phyloP scores from a whole-genome alignment of 208 protist genomes.

The Acanthamoeba royreba region DNA sequence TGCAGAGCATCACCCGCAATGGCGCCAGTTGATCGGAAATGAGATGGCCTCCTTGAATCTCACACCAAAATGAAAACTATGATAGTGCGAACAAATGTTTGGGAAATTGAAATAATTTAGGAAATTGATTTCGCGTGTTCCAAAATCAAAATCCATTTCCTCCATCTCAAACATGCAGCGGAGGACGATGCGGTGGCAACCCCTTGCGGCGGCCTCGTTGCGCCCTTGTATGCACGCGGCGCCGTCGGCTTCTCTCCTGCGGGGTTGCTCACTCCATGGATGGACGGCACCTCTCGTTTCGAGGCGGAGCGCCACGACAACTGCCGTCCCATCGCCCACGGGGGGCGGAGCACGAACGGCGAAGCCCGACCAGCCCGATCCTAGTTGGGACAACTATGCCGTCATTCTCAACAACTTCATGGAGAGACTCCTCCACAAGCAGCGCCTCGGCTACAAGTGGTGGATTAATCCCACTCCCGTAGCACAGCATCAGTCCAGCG shows the following conservation, averaged over 20 bases:
- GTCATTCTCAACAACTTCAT: background rate
- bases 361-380: conserved; percentile 4
- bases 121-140: background rate
- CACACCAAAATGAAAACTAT: background rate
- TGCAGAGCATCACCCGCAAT: too few species aligned
- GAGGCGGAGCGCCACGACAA: background rate
- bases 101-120: background rate
- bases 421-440: background rate
- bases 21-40: too few species aligned
- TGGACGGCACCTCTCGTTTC: background rate
- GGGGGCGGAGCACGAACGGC: too few species aligned
- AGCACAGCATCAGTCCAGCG: background rate
- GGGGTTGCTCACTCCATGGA: too few species aligned
- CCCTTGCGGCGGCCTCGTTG: too few species aligned
- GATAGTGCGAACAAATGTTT: background rate
- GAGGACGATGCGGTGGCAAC: too few species aligned
- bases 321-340: background rate
- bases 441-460: conserved; percentile 1
- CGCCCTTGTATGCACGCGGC: too few species aligned
- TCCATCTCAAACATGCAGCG: background rate
- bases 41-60: background rate
- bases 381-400: background rate
- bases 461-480: background rate
- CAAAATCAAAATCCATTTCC: too few species aligned
- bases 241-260: too few species aligned